Base-by-base conservation (phyloP, 2,329 filamentous ascomycete genomes). In the Diaporthe vexans region DNA sequence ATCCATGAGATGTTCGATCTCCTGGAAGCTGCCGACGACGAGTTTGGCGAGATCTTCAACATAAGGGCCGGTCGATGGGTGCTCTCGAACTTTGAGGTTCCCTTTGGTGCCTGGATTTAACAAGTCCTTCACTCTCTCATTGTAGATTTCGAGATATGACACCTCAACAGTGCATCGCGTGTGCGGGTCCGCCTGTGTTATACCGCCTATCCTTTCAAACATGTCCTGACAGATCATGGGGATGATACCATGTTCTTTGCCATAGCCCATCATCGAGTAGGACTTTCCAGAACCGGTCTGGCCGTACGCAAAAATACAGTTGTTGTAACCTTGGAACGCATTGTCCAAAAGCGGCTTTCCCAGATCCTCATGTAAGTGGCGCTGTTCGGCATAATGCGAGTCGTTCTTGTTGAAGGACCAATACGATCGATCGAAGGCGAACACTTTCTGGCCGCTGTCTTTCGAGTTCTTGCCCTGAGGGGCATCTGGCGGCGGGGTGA, bases 191-290 rank as follows among this genome's bases (percentile, higher is more conserved):
- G 52, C 33, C 78, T 88, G 82, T 78, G 93, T 89, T 79, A 96
- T 87, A 65, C 86, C 85, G 35, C 86, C 86, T 81, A 99, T 99
- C 77, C 96, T 90, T 81, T 93, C 91, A 83, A 99, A 99, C 95
- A 99, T 98, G 80, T 98, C 93, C 86, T 97, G 94, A 83, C 97
- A 99, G 85, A 99, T 99, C 80, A 92, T 94, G 59, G 97, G 97
- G 76, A 98, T 98, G 77, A 99, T 97, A 83, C 97, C 97, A 74
- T 95, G 91, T 81, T 99, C 96, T 80, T 96, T 93, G 71, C 97
- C 97, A 85, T 98, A 99, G 65, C 97, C 97, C 97, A 99, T 99
- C 96, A 99, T 99, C 43, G 95, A 98, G 84, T 99, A 99, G 21
- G 95, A 98, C 86, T 99, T 99, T 84, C 97, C 97, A 0, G 97